These are phyloP conservation scores for Calonectria fujianensis DNA, from an alignment of 2,329 filamentous ascomycete genomes.

Conservation along the genomic window DNA sequence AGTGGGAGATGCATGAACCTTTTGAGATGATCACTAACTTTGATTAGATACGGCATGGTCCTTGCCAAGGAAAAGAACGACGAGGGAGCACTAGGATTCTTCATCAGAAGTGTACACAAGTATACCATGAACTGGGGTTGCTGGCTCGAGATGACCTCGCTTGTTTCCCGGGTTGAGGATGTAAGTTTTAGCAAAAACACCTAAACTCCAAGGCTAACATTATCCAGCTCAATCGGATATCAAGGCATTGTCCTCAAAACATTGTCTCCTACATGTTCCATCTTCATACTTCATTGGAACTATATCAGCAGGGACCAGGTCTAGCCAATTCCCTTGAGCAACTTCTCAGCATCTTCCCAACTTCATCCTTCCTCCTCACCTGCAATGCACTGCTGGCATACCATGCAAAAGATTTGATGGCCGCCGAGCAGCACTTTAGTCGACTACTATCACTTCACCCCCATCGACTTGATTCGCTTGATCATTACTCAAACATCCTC, in stretches of 20 bases:
- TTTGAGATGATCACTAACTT: conserved; percentile 20
- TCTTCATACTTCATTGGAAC: conserved; percentile 90
- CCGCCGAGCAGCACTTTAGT: conserved; percentile 81
- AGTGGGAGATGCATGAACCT: conserved; percentile 51
- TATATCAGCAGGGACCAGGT: conserved; percentile 88
- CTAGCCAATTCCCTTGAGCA: conserved; percentile 85
- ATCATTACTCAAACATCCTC: conserved; percentile 97
- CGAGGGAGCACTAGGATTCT: conserved; percentile 86
- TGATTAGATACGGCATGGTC: conserved; percentile 85
- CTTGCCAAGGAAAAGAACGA: conserved; percentile 94
- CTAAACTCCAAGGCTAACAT: conserved; percentile 40
- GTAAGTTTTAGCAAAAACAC: conserved; percentile 69
- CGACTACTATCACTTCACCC: conserved; percentile 85
- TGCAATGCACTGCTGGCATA: conserved; percentile 92
- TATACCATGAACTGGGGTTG: conserved; percentile 98
- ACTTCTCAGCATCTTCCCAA: conserved; percentile 89
- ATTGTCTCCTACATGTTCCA: conserved; percentile 97
- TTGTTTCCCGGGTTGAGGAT: conserved; percentile 88
- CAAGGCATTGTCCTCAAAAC: conserved; percentile 86
- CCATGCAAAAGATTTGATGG: conserved; percentile 88
- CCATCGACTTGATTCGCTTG: conserved; percentile 88
- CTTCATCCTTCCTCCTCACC: conserved; percentile 91
- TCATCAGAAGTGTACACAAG: conserved; percentile 90
- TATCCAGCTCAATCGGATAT: conserved; percentile 80
- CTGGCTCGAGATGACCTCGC: conserved; percentile 92